Conservation (phyloP, 441 rosid genomes). For the Capsella rubella region DNA sequence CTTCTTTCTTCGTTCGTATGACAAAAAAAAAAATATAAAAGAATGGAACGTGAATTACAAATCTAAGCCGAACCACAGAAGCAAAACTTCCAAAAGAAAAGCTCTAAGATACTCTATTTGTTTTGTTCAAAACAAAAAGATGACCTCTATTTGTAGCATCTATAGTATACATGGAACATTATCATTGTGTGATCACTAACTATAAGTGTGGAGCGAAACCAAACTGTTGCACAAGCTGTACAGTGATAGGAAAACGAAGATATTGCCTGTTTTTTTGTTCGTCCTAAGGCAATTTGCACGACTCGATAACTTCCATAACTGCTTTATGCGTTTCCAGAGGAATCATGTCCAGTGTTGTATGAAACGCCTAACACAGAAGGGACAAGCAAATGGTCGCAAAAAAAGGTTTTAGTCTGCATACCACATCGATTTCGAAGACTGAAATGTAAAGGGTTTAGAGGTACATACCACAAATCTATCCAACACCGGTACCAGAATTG, state of each 20-base stretch:
- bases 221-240: conserved; percentile 51
- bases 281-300: conserved; percentile 66
- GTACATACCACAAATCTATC: conserved; percentile 94
- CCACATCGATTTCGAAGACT: conserved; percentile 14
- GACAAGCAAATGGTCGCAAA: neutral
- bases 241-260: conserved; percentile 37
- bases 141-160: conserved; percentile 6
- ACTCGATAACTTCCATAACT: conserved; percentile 87
- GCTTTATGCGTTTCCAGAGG: conserved; percentile 84
- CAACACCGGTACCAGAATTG: conserved; percentile 82
- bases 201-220: conserved; percentile 37
- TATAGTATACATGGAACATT: conserved; percentile 16
- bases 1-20: conserved; percentile 6
- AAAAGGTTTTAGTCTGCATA: conserved; percentile 4
- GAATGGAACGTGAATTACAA: conserved; percentile 17
- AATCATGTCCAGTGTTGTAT: conserved; percentile 82
- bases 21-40: conserved; percentile 19
- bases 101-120: neutral
- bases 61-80: conserved; percentile 18
- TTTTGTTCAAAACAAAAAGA: neutral
- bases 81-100: neutral
- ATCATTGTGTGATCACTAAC: conserved; percentile 41
- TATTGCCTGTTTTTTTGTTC: conserved; percentile 3
- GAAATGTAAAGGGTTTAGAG: conserved; percentile 14
- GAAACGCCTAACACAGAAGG: conserved; percentile 64